Evolutionary conservation across 371 early-diverging fungal genomes (phyloP), one percentile per base, ranked within the genome.

Genomic region (Circinella umbellata): DNA sequence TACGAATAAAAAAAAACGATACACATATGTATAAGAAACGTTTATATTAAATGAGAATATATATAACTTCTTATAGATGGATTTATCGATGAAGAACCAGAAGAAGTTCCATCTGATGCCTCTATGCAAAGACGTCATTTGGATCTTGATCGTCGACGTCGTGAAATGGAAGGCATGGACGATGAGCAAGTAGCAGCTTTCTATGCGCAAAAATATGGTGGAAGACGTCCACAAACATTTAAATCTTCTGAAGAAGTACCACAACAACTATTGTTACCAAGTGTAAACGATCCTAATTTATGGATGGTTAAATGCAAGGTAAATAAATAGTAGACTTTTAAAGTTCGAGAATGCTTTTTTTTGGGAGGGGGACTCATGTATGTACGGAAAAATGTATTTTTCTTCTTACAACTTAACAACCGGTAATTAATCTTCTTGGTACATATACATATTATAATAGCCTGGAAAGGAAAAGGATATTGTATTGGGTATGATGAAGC

Each of bases 271-370:
- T 87, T 98, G 37, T 79, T 96, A 65, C 98, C 99, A 1, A 91
- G 91, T 53, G 92, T 95, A 20, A 88, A 90, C 54, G 95, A 96
- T 72, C 99, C 99, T 57, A 94, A 93, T 74, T 81, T 99, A 65
- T 99, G 97, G 96, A 89, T 98, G 86, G 89, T 97, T 54, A 85
- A 91, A 64, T 98, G 98, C 86, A 89, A 89, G 76, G 92, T 92
- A 51, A 27, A 27, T 27, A 27, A 27, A 27, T 27, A 27, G 27
- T 27, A 27, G 27, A 27, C 27, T 27, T 27, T 27, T 27, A 27
- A 27, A 27, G 27, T 27, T 27, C 2, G 27, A 27, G 27, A 27
- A 27, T 27, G 27, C 27, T 27, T 27, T 27, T 27, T 27, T 27
- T 27, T 27, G 27, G 27, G 27, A 27, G 27, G 27, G 27, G 27